Evolutionary conservation across 2,329 filamentous ascomycete genomes (phyloP).

Genomic region (Juglanconis juglandina): DNA sequence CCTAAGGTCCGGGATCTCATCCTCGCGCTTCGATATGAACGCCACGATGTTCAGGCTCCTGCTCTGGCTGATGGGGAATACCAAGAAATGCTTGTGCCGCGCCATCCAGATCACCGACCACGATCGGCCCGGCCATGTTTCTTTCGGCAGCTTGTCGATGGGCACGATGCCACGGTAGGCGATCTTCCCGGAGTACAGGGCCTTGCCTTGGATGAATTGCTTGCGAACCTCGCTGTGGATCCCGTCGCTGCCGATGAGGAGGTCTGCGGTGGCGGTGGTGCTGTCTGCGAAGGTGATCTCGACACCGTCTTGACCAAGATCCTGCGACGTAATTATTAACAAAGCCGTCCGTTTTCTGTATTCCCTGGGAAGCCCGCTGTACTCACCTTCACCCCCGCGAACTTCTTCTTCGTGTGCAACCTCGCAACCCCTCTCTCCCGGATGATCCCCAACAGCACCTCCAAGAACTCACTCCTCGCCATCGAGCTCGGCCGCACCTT

Average conservation of each 20-base stretch:
- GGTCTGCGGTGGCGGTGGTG: slow-evolving; percentile 9
- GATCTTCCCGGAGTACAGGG: slow-evolving; percentile 28
- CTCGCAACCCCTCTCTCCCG: not conserved
- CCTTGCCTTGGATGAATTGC: slow-evolving; percentile 16
- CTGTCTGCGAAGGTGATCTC: slow-evolving; percentile 10
- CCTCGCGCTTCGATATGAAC: slow-evolving; percentile 16
- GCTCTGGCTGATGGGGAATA: slow-evolving; percentile 17
- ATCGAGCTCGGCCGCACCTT: slow-evolving; percentile 8
- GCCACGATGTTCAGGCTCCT: slow-evolving; percentile 20
- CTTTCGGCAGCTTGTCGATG: slow-evolving; percentile 18
- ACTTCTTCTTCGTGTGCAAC: slow-evolving; percentile 11
- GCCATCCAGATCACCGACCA: slow-evolving; percentile 14
- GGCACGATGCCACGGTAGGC: slow-evolving; percentile 30
- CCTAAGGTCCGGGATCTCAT: slow-evolving; percentile 15
- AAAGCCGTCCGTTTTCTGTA: no score
- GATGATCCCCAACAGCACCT: slow-evolving; percentile 7
- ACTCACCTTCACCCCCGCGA: slow-evolving; percentile 4
- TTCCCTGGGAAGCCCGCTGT: not conserved
- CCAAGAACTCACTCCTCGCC: slow-evolving; percentile 14
- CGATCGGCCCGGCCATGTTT: slow-evolving; percentile 9
- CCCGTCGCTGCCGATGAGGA: slow-evolving; percentile 18
- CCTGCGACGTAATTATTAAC: not conserved
- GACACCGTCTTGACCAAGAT: slow-evolving; percentile 22
- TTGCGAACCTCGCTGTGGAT: slow-evolving; percentile 17
- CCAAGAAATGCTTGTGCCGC: slow-evolving; percentile 14